Evolutionary conservation across 179 eudicot species (phyloP), one percentile per base, ranked within the genome.

Genomic region (Gypsophila paniculata): DNA sequence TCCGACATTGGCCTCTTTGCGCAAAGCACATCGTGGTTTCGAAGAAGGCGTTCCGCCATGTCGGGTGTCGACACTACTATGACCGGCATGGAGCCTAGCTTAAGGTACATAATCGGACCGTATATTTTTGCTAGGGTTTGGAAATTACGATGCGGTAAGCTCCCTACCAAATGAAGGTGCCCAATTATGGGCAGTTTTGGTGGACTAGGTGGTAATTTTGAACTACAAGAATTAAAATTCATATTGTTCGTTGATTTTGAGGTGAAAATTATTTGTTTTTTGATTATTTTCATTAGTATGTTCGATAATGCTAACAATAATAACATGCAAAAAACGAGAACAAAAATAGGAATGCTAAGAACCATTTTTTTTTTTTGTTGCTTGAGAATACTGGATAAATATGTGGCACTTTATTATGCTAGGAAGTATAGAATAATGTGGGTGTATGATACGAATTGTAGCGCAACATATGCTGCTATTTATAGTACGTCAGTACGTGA

Each of bases 71-170:
- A 73, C 17, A 78, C 77, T 2, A 78, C 77, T 11, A 78, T 32
- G 5, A 65, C 62, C 0, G 70, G 52, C 25, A 68, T 55, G 4
- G 68, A 53, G 17, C 81, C 77, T 15, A 77, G 55, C 21, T 68
- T 71, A 22, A 77, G 25, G 61, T 61, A 65, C 70, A 73, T 77
- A 55, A 77, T 66, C 5, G 72, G 74, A 22, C 81, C 81, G 2
- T 68, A 52, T 32, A 68, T 77, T 17, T 68, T 60, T 7, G 80
- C 69, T 18, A 77, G 46, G 25, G 12, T 8, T 46, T 52, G 60
- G 48, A 72, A 46, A 49, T 63, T 46, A 14, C 59, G 74, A 46
- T 68, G 75, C 8, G 76, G 72, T 17, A 52, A 23, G 4, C 19
- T 68, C 12, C 76, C 71, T 5, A 77, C 61, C 25, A 67, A 65